These are phyloP conservation scores for Mortierella polycephala DNA, from an alignment of 371 early-diverging fungal species.

Conservation along the genomic window DNA sequence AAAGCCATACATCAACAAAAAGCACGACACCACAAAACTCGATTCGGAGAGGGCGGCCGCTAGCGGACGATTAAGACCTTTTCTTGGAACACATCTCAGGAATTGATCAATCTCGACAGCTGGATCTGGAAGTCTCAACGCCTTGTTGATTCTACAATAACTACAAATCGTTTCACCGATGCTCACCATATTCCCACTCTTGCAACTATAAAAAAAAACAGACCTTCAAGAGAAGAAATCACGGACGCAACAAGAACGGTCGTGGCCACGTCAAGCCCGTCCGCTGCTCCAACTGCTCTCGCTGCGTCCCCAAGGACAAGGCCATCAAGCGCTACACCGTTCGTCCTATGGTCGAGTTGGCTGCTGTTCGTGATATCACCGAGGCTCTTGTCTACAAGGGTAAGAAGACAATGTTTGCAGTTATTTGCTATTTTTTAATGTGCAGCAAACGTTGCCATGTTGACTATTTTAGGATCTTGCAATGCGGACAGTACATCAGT, in stretches of 20 bases:
- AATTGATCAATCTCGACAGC: neutral
- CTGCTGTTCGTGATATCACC: constrained; percentile 96
- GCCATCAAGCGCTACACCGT: constrained; percentile 99
- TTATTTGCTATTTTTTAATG: too few species aligned
- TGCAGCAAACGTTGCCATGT: too few species aligned
- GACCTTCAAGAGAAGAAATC: constrained; percentile 98
- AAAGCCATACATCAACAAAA: neutral
- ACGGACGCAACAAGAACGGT: constrained; percentile 98
- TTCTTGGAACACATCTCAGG: too few species aligned
- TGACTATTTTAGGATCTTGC: too few species aligned
- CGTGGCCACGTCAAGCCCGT: constrained; percentile 98
- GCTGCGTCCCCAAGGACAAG: constrained; percentile 99
- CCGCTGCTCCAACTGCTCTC: constrained; percentile 99
- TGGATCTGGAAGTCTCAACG: neutral
- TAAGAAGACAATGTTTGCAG: constrained; percentile 37
- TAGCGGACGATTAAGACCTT: too few species aligned
- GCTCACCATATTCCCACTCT: neutral
- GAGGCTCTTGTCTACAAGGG: constrained; percentile 96
- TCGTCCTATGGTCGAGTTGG: constrained; percentile 98
- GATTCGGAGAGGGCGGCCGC: too few species aligned
- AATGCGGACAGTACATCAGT: too few species aligned
- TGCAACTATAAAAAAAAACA: constrained; percentile 33
- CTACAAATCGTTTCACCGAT: neutral
- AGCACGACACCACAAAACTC: neutral
- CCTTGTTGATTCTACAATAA: neutral